These are phyloP conservation scores for Ilex aquifolium DNA, from an alignment of 257 asterid genomes.

Conservation along the genomic window DNA sequence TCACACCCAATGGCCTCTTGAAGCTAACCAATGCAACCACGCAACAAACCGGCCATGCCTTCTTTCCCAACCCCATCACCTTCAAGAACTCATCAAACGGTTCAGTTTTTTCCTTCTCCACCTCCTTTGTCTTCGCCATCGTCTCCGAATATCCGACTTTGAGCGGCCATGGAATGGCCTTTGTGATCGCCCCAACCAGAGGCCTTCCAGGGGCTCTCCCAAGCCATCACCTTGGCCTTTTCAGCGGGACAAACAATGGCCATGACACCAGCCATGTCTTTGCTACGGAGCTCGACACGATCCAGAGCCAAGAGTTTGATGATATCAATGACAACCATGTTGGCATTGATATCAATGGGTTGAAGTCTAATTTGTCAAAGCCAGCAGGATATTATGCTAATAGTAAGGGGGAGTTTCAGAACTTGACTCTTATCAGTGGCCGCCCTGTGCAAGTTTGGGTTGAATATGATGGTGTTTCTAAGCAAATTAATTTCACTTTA, in stretches of 20 bases:
- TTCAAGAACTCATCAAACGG: constrained; percentile 8
- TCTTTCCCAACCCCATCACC: constrained; percentile 8
- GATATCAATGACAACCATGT: constrained; percentile 25
- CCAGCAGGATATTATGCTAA: too few relatives aligned
- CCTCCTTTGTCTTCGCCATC: constrained; percentile 21
- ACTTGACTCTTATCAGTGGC: too few relatives aligned
- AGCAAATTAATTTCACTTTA: too few relatives aligned
- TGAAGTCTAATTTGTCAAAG: neutral
- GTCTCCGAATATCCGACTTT: constrained; percentile 2
- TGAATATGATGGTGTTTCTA: too few relatives aligned
- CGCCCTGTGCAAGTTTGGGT: too few relatives aligned
- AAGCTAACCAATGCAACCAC: constrained; percentile 12
- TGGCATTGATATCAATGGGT: constrained; percentile 18
- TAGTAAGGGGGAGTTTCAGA: too few relatives aligned
- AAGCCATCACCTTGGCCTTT: constrained; percentile 11
- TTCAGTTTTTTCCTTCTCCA: constrained; percentile 23
- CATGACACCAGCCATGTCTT: constrained; percentile 11
- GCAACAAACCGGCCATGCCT: constrained; percentile 8
- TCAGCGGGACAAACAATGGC: constrained; percentile 10
- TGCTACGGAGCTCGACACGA: constrained; percentile 25
- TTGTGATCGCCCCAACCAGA: constrained; percentile 14
- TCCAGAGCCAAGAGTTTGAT: neutral
- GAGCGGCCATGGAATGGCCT: constrained; percentile 15
- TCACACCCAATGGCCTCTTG: constrained; percentile 17
- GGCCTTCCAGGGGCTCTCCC: constrained; percentile 12